Evolutionary conservation across 371 early-diverging fungal genomes (phyloP).

Genomic region (Mortierella sp.): DNA sequence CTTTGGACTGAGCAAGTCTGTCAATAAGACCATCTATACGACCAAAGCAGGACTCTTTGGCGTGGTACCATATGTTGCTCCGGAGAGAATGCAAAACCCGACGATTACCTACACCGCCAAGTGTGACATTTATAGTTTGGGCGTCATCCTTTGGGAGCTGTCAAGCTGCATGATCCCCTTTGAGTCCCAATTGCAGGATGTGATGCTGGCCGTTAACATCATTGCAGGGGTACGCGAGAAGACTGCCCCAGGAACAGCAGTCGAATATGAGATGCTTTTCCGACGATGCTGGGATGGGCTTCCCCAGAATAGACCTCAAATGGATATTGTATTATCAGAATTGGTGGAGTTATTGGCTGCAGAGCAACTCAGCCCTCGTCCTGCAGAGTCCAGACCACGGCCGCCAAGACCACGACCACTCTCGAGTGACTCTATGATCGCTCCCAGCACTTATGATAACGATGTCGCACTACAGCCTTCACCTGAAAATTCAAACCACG

Average conservation of each 20-base stretch:
- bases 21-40: constrained; percentile 1
- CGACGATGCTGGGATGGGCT: no score
- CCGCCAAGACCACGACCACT: constrained; percentile 23
- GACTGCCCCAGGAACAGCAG: no score
- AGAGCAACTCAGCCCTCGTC: background rate
- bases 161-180: background rate
- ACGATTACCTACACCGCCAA: background rate
- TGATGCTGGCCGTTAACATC: no score
- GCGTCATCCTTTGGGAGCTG: background rate
- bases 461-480: constrained; percentile 26
- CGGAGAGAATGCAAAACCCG: background rate
- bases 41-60: no score
- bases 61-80: background rate
- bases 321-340: background rate
- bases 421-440: constrained; percentile 49
- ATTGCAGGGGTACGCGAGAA: no score
- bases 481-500: constrained; percentile 27
- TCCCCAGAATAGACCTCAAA: no score
- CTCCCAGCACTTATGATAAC: constrained; percentile 42
- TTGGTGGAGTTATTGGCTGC: background rate
- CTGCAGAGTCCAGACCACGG: background rate
- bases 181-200: background rate
- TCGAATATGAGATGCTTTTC: no score
- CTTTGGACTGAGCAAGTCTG: background rate
- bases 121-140: constrained; percentile 1